Conservation (phyloP, 345 rosid genomes). For the Euphorbia lathyris region DNA sequence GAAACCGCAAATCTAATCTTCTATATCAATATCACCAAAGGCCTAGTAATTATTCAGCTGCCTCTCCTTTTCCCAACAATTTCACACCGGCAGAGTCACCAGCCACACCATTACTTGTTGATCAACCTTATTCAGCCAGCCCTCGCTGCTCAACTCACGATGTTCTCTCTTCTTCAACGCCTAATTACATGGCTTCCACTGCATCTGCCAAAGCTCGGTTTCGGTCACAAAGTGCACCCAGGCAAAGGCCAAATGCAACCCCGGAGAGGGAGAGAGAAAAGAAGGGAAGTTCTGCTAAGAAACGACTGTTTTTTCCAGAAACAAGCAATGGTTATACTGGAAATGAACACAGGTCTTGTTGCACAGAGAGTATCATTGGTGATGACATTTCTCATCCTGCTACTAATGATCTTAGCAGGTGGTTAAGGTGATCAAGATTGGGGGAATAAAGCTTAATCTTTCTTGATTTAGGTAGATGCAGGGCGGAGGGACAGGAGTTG, state of each 20-base stretch:
- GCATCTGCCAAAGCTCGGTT: slow-evolving; percentile 21
- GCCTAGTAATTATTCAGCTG: slow-evolving; percentile 20
- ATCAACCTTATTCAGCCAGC: slow-evolving; percentile 29
- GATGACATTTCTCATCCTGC: slow-evolving; percentile 1
- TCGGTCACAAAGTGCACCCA: slow-evolving; percentile 21
- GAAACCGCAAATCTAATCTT: not conserved
- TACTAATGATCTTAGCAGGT: slow-evolving; percentile 7
- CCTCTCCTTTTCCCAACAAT: slow-evolving; percentile 29
- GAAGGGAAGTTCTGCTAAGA: not conserved
- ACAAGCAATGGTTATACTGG: not conserved
- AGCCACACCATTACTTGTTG: slow-evolving; percentile 25
- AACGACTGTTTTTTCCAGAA: slow-evolving; percentile 11
- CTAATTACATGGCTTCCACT: slow-evolving; percentile 23
- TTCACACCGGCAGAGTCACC: too few relatives aligned
- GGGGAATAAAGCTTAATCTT: too few relatives aligned
- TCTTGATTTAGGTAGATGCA: too few relatives aligned
- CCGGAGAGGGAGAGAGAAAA: slow-evolving; percentile 17
- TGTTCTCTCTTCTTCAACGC: too few relatives aligned
- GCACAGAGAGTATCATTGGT: not conserved
- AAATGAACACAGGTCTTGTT: slow-evolving; percentile 10
- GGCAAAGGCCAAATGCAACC: slow-evolving; percentile 15
- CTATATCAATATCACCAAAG: slow-evolving; percentile 7
- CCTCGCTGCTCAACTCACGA: not conserved
- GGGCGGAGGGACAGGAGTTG: too few relatives aligned
- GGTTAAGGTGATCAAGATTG: slow-evolving; percentile 6